Evolutionary conservation across 345 rosid genomes (phyloP), one percentile per base, ranked within the genome.

Genomic region (Turritis glabra): DNA sequence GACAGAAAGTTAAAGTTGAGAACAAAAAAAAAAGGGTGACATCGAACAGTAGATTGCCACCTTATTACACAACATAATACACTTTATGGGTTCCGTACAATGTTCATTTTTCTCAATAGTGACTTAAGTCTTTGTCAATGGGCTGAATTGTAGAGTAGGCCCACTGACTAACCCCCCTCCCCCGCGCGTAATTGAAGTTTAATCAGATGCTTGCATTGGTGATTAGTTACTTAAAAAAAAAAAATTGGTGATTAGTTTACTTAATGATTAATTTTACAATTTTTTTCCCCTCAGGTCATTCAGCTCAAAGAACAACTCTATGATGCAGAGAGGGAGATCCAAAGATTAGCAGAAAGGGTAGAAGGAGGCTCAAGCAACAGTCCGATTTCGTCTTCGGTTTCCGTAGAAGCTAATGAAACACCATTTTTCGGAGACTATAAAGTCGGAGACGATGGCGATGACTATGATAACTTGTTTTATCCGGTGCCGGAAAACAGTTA

Each of bases 281-380:
- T 29, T 13, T 48, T 5, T 13, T 14, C 0, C 13, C 38, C 48
- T 17, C 74, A 92, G 98, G 86, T 93, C 18, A 13, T 82, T 37
- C 77, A 77, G 77, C 90, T 93, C 32, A 90, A 83, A 17, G 89
- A 86, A 17, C 83, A 84, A 41, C 86, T 87, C 3, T 59, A 21
- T 4, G 91, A 83, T n/a, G 82, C 93, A 4, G 83, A 84, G 43
- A 87, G 82, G 26, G 91, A 89, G 57, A 85, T 85, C 25, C 87
- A 83, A 51, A 78, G 78, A 73, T 22, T 87, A 64, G 69, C 85
- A 18, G 89, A 86, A 65, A 77, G 79, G 7, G 72, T 55, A 1
- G 90, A 85, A 23, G 86, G 82, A 32, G 78, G 77, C 14, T 86
- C 86, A 0, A 71, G 72, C 50, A 82, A 80, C 53, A 86, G 84